Evolutionary conservation across 164 flowering plant genomes (phyloP).

Genomic region (Stephania japonica): DNA sequence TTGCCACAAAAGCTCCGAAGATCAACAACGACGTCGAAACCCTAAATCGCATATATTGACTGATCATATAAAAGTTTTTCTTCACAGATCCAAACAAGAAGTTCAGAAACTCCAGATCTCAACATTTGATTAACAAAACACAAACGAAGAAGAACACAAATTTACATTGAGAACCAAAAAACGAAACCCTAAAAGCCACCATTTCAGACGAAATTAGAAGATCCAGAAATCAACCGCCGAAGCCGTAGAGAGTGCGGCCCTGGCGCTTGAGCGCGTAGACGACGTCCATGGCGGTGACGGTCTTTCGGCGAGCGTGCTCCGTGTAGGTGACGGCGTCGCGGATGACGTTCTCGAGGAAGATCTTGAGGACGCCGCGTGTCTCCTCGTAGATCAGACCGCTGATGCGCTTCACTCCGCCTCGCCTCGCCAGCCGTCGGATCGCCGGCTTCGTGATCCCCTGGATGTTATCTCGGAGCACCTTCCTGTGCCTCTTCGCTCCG

Average conservation of each 20-base stretch:
- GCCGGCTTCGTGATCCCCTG: constrained; percentile 21
- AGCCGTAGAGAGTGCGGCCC: constrained; percentile 19
- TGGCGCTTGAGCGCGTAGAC: constrained; percentile 19
- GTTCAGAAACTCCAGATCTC: no score
- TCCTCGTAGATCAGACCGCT: constrained; percentile 20
- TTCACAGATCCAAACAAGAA: no score
- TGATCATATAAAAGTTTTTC: no score
- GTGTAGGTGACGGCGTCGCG: constrained; percentile 18
- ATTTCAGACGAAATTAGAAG: not conserved
- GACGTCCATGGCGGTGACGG: constrained; percentile 20
- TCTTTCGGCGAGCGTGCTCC: constrained; percentile 16
- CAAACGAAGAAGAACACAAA: no score
- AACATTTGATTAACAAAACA: not conserved
- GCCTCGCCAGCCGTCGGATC: constrained; percentile 14
- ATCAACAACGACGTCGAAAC: no score
- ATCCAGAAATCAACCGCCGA: constrained; percentile 13
- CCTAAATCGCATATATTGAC: no score
- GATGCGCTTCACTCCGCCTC: constrained; percentile 22
- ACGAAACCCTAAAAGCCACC: not conserved
- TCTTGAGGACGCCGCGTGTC: constrained; percentile 19
- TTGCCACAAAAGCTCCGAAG: no score
- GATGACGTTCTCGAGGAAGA: constrained; percentile 20
- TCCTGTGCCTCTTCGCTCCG: constrained; percentile 14
- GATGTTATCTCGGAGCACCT: constrained; percentile 16
- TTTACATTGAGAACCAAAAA: not conserved